Evolutionary conservation across 2,329 filamentous ascomycete genomes (phyloP).

Genomic region (Aaosphaeria arxii): DNA sequence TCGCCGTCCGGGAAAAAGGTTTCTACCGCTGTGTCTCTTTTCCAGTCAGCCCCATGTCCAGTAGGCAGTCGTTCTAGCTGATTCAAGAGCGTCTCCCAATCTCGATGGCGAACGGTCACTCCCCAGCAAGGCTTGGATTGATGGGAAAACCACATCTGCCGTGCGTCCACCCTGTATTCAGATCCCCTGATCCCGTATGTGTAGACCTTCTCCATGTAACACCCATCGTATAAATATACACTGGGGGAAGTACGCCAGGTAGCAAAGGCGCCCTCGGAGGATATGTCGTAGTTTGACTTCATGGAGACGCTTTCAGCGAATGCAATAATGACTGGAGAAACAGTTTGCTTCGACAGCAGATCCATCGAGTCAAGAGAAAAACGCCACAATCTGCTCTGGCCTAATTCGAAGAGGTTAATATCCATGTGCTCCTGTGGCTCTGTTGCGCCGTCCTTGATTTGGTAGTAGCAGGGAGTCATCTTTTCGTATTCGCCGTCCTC

Average conservation of each 20-base stretch:
- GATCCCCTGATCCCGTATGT: constrained; percentile 27
- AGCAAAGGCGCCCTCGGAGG: constrained; percentile 12
- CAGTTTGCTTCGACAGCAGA: constrained; percentile 8
- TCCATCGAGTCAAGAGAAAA: constrained; percentile 27
- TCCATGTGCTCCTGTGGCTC: constrained; percentile 23
- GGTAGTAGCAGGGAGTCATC: constrained; percentile 17
- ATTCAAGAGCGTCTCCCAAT: constrained; percentile 26
- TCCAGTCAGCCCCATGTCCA: constrained; percentile 20
- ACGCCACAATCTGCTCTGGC: constrained; percentile 26
- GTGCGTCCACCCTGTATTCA: constrained; percentile 22
- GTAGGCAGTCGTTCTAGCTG: constrained; percentile 21
- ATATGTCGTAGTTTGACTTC: neutral
- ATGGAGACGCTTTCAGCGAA: constrained; percentile 18
- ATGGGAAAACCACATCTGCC: constrained; percentile 25
- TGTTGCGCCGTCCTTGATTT: constrained; percentile 10
- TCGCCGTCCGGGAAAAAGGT: constrained; percentile 22
- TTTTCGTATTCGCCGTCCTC: constrained; percentile 30
- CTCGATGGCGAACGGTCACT: constrained; percentile 23
- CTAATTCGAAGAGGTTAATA: constrained; percentile 31
- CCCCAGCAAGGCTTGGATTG: constrained; percentile 25
- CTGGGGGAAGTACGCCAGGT: constrained; percentile 15
- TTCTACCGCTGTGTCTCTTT: constrained; percentile 9
- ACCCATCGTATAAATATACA: constrained; percentile 11
- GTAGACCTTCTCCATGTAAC: constrained; percentile 24
- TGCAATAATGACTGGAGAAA: constrained; percentile 17